These are phyloP conservation scores for Candida endomychidarum DNA, from an alignment of 805 yeast genomes.

Conservation along the genomic window DNA sequence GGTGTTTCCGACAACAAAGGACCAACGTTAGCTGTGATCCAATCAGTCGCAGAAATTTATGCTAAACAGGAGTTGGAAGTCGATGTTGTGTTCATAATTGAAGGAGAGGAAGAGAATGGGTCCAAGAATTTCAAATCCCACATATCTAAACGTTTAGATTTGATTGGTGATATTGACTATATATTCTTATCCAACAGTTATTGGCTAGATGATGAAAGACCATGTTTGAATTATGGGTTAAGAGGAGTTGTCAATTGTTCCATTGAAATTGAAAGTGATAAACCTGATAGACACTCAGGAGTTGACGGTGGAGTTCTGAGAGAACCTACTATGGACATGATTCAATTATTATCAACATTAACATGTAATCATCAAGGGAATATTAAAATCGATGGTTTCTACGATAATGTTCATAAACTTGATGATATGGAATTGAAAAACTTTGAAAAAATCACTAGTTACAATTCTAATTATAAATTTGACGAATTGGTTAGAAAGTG, in stretches of 20 bases:
- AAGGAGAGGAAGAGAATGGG: conserved; percentile 96
- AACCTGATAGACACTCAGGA: conserved; percentile 92
- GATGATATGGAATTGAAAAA: conserved; percentile 56
- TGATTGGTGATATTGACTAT: conserved; percentile 77
- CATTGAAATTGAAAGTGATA: conserved; percentile 67
- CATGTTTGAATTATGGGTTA: conserved; percentile 91
- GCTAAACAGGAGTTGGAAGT: conserved; percentile 52
- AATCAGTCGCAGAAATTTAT: conserved; percentile 75
- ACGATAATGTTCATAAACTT: conserved; percentile 58
- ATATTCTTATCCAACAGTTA: conserved; percentile 85
- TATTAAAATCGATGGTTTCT: conserved; percentile 8
- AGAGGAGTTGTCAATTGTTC: conserved; percentile 86
- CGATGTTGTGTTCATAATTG: conserved; percentile 81
- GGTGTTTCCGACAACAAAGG: conserved; percentile 97
- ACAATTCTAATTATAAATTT: conserved; percentile 32
- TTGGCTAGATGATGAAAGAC: conserved; percentile 87
- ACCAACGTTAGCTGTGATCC: conserved; percentile 82
- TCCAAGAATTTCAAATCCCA: conserved; percentile 79
- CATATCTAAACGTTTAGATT: conserved; percentile 47
- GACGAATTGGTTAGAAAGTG: conserved; percentile 71
- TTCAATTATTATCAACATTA: conserved; percentile 67
- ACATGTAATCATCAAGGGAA: conserved; percentile 38
- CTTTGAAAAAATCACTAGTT: conserved; percentile 57
- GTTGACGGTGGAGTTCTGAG: conserved; percentile 90
- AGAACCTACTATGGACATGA: conserved; percentile 87